Base-by-base conservation (phyloP, 1,139 yeast species). In the Eremothecium coryli region DNA sequence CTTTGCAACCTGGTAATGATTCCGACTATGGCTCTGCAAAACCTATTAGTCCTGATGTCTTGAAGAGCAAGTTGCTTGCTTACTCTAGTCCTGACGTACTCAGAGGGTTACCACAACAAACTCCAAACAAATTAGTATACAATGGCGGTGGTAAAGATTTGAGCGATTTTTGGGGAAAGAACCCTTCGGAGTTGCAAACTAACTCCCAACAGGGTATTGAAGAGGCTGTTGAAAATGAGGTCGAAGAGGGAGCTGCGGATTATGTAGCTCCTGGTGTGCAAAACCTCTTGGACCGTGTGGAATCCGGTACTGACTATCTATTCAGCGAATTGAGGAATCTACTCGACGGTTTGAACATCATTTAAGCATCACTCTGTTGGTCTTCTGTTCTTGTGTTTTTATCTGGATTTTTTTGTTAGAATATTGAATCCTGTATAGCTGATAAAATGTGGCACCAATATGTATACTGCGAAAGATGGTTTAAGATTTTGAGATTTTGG, bases 131-230 rank as follows among this genome's bases (percentile, higher is more conserved):
- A 42, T 73, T 90, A 63, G 88, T 88, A 36, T 90, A 67, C 72
- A 90, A 90, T 59, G 98, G 98, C 63, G 96, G 79, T 45, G 95
- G 95, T 49, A 75, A 76, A 60, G 80, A 80, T 62, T 62, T 84
- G 59, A 66, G 76, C 40, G 71, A 67, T 34, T 81, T 82, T 73
- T 84, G 93, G 93, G 62, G 60, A 9, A 37, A 24, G 8, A 13
- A 13, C n/a, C 28, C 28, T 7, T n/a, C n/a, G n/a, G n/a, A n/a
- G n/a, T n/a, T n/a, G n/a, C n/a, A n/a, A n/a, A n/a, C n/a, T n/a
- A n/a, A n/a, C n/a, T n/a, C n/a, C n/a, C n/a, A n/a, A n/a, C n/a
- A n/a, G n/a, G n/a, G n/a, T n/a, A n/a, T n/a, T n/a, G n/a, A n/a
- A n/a, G n/a, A n/a, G n/a, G n/a, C n/a, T n/a, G n/a, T n/a, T n/a